Base-by-base conservation (phyloP, 306 rosid genomes). In the Dryas drummondii region DNA sequence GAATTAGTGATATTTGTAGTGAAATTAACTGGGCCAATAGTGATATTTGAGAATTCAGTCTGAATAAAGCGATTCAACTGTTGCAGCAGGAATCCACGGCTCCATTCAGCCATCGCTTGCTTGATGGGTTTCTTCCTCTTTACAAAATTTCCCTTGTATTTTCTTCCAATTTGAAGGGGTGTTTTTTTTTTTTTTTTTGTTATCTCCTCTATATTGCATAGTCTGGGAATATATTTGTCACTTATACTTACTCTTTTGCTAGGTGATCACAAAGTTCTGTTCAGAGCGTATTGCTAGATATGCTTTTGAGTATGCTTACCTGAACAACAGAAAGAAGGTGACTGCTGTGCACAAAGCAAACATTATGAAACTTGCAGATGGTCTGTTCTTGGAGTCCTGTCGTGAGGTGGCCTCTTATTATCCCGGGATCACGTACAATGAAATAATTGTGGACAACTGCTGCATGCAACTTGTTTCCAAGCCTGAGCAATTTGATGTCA, bases 341-440 rank as follows among this genome's bases (percentile, higher is more conserved):
- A 92, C 98, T 41, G 98, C 98, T 32, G 98, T 92, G 83, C 98
- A 92, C 91, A 92, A 92, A 87, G 98, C 96, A 74, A 92, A 92
- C 84, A 92, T 92, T 78, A 92, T 92, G 98, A 92, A 92, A 78
- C 96, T 90, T 40, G 96, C 92, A 17, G 98, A 92, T 79, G 98
- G 96, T 67, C 84, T 92, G 49, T 92, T 92, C 84, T 74, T 92
- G 79, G 96, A 90, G 78, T 90, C 98, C 19, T 92, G 98, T 48
- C 86, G 98, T 72, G 94, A 90, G 88, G 90, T 92, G 71, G 96
- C 98, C 42, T 64, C 80, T 17, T 65, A 74, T 7, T 90, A 88
- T 80, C 96, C 98, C 5, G 88, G 91, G 65, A 87, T 92, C 63
- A 58, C 66, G 55, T 90, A 92, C 72, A 86, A 84, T 71, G 97